These are phyloP conservation scores for Pyrenophora graminea DNA, from an alignment of 2,329 filamentous ascomycete genomes.

Conservation along the genomic window DNA sequence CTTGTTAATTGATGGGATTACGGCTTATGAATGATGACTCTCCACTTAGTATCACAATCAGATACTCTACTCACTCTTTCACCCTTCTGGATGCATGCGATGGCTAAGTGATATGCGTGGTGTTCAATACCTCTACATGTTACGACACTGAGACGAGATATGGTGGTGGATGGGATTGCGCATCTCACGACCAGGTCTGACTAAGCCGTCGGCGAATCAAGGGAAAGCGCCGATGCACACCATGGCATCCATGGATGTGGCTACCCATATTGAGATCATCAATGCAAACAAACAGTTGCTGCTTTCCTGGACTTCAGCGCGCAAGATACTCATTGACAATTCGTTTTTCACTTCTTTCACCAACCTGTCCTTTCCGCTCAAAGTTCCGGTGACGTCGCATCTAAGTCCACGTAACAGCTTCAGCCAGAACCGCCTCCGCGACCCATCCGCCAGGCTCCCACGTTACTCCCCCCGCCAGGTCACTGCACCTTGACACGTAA, in stretches of 20 bases:
- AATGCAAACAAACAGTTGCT: conserved; percentile 16
- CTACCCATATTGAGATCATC: conserved; percentile 28
- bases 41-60: conserved; percentile 13
- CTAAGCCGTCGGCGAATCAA: conserved; percentile 28
- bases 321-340: neutral
- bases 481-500: neutral
- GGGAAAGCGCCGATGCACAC: conserved; percentile 36
- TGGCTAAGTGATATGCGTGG: neutral
- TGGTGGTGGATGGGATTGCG: neutral
- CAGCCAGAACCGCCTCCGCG: conserved; percentile 12
- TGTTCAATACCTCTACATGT: neutral
- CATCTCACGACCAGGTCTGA: neutral
- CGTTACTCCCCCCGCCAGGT: conserved; percentile 13
- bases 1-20: neutral
- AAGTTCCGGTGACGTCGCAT: conserved; percentile 23
- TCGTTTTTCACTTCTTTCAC: neutral
- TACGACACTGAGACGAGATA: neutral
- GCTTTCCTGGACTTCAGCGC: conserved; percentile 3
- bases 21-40: conserved; percentile 14
- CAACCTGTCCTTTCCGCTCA: conserved; percentile 19
- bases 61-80: conserved; percentile 24
- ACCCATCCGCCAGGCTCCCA: conserved; percentile 31
- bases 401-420: conserved; percentile 28
- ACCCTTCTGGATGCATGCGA: neutral
- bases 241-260: conserved; percentile 32